These are phyloP conservation scores for Antrodiella citrinella DNA, from an alignment of 768 basidiomycete species.

Conservation along the genomic window DNA sequence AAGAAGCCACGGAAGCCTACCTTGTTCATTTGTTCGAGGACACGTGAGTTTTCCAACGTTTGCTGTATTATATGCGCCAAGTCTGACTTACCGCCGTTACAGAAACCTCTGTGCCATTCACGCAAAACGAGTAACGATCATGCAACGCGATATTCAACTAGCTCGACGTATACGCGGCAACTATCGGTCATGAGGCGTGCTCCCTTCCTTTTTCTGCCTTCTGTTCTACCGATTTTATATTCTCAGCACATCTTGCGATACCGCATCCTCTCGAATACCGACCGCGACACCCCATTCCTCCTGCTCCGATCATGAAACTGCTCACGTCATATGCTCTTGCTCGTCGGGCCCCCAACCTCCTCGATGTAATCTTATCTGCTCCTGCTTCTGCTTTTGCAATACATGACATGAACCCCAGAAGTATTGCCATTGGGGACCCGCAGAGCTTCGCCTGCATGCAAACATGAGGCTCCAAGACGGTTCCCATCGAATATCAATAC, in stretches of 20 bases:
- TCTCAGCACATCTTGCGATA: neutral
- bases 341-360: neutral
- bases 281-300: neutral
- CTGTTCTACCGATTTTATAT: neutral
- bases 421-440: too few species aligned
- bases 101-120: slow-evolving; percentile 97
- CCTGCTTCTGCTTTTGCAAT: slow-evolving; percentile 3
- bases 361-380: neutral
- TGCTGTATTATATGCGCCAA: slow-evolving; percentile 1
- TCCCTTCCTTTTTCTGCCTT: neutral
- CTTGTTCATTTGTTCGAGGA: slow-evolving; percentile 97
- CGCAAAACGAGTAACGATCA: slow-evolving; percentile 95
- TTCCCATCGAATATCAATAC: too few species aligned
- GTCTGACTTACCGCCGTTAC: too few species aligned
- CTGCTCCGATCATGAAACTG: neutral
- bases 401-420: slow-evolving; percentile 5
- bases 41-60: slow-evolving; percentile 78
- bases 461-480: too few species aligned
- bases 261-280: neutral
- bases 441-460: too few species aligned
- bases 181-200: neutral
- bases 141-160: slow-evolving; percentile 95
- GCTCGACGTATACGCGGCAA: slow-evolving; percentile 86
- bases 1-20: slow-evolving; percentile 94
- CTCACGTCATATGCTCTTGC: neutral